Evolutionary conservation across 768 basidiomycete species (phyloP), one percentile per base, ranked within the genome.

Genomic region (Termitomyces sp.): DNA sequence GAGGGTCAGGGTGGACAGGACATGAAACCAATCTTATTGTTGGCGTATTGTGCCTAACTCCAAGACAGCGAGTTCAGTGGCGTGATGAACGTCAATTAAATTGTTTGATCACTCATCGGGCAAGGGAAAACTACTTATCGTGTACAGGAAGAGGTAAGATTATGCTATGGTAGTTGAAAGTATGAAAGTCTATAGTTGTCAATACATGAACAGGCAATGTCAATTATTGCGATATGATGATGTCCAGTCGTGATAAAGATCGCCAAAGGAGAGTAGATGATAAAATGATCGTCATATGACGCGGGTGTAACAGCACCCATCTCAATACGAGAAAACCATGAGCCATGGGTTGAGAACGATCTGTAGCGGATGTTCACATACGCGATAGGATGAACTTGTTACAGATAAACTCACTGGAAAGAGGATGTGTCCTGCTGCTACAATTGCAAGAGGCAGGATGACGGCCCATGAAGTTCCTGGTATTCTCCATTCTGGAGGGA

Each of bases 331-430:
- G 72, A 92, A 93, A 46, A 92, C 88, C 87, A 92, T 90, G 54
- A 93, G 73, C 87, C 88, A 91, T 0, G 91, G 93, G 64, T 94
- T 94, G 42, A 94, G 80, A 20, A 92, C 84, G 55, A 95, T 87
- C 80, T 88, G 60, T 39, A 5, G 5, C 4, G 3, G 29, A 55
- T 36, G 0, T 34, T 44, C 31, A n/a, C n/a, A 45, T 16, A 13
- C 24, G 10, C 16, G 9, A 12, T 24, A 9, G 24, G 8, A 46
- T 26, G 16, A 33, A 22, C 29, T 26, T 10, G n/a, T 9, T 5
- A 48, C 3, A 12, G 7, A 18, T 15, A 7, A 49, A 77, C 84
- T 64, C 66, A 88, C 87, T 12, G 92, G 92, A 73, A 86, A 90
- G 18, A 91, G 69, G 10, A 91, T 77, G 57, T 92, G 90, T 47